Conservation (phyloP, 1,139 yeast species). For the Scheffersomyces illinoinensis region DNA sequence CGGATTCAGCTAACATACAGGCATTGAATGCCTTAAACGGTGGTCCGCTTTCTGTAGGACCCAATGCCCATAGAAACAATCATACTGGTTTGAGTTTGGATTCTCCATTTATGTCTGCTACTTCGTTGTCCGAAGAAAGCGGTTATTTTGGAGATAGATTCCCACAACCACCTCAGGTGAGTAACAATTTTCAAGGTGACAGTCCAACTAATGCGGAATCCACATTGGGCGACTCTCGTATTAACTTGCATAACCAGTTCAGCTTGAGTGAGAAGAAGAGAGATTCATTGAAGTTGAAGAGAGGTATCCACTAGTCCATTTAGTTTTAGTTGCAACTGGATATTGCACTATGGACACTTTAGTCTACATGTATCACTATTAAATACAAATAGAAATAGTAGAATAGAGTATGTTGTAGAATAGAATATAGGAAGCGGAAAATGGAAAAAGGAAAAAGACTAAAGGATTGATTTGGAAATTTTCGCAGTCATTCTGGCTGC, state of each 20-base stretch:
- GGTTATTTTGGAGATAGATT: slow-evolving; percentile 28
- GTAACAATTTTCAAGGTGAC: slow-evolving; percentile 12
- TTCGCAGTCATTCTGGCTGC: not conserved
- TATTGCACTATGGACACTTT: not conserved
- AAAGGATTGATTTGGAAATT: not conserved
- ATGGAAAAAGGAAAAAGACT: too few relatives aligned
- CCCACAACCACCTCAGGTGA: slow-evolving; percentile 5
- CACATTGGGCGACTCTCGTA: slow-evolving; percentile 13
- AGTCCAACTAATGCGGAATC: slow-evolving; percentile 7
- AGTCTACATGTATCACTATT: not conserved
- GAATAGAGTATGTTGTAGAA: not conserved
- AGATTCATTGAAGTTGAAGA: slow-evolving; percentile 47
- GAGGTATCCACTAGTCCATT: slow-evolving; percentile 42
- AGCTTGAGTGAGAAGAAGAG: slow-evolving; percentile 49
- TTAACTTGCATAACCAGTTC: slow-evolving; percentile 30
- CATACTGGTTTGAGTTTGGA: slow-evolving; percentile 30
- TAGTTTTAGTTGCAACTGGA: not conserved
- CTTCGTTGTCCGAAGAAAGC: slow-evolving; percentile 40
- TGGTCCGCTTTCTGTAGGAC: slow-evolving; percentile 2
- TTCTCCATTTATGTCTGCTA: slow-evolving; percentile 48
- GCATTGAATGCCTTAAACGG: slow-evolving; percentile 30
- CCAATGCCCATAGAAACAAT: not conserved
- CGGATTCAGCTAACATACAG: slow-evolving; percentile 33
- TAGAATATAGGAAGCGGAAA: too few relatives aligned
- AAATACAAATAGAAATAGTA: too few relatives aligned